phyloP scores from a whole-genome alignment of 768 basidiomycete species.

The Holtermannia corniformis region DNA sequence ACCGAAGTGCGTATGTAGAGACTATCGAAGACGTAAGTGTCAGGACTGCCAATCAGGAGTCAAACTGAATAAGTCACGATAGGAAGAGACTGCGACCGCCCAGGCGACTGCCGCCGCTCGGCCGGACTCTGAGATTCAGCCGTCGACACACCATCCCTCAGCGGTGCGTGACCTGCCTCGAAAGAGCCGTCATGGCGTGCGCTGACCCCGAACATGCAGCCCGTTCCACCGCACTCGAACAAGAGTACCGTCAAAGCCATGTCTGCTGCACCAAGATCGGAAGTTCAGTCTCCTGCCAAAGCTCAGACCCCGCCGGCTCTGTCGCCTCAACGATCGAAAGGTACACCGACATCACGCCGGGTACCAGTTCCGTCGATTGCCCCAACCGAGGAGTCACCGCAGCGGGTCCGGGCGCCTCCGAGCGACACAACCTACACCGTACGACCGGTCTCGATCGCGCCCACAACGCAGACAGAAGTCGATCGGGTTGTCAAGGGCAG shows the following conservation, averaged over 20 bases:
- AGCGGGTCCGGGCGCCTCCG: neutral
- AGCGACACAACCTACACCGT: neutral
- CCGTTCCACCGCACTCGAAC: neutral
- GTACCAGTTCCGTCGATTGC: neutral
- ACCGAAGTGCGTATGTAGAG: slow-evolving; percentile 38
- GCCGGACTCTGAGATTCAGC: neutral
- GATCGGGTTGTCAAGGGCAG: slow-evolving; percentile 30
- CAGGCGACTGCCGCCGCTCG: neutral
- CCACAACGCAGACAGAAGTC: slow-evolving; percentile 33
- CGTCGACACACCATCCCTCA: too few relatives aligned
- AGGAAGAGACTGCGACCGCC: neutral
- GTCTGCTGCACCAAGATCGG: neutral
- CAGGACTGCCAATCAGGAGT: neutral
- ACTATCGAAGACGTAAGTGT: slow-evolving; percentile 37
- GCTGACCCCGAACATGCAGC: neutral
- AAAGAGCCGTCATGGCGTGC: neutral
- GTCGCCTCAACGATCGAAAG: neutral
- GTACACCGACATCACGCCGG: neutral
- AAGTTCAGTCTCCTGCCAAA: too few relatives aligned
- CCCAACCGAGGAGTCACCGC: neutral
- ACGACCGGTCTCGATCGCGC: slow-evolving; percentile 14
- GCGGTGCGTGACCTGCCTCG: too few relatives aligned
- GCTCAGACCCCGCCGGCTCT: too few relatives aligned
- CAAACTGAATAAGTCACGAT: neutral
- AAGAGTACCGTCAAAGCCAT: neutral